Evolutionary conservation across 2,329 filamentous ascomycete species (phyloP), one percentile per base, ranked within the genome.

Genomic region (Stagonosporopsis vannaccii): DNA sequence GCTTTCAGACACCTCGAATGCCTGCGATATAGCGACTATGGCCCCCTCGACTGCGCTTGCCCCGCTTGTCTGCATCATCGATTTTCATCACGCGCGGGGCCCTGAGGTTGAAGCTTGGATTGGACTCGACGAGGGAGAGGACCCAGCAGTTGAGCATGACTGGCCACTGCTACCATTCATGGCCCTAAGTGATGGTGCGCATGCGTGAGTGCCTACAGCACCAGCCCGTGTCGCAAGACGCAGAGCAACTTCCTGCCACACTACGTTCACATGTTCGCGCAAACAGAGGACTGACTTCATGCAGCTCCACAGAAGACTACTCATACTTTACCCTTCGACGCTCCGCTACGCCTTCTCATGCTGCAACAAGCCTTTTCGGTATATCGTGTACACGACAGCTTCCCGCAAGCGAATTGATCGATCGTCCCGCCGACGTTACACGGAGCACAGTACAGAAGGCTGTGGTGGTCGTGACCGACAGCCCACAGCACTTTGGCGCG

Each of bases 381-480:
- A 97, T 99, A 72, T 90, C 92, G 17, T 99, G 95, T 76, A 97
- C 94, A 15, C 86, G 94, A 57, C 95, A 98, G 79, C 85, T 99
- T 70, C 91, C 96, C 71, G 85, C 92, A 15, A 86, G 87, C 13
- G 82, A 88, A 67, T 82, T 99, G 60, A 84, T 92, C 63, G 87
- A 91, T 71, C 86, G 91, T 25, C 90, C 92, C 0, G 82, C 90
- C 46, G 94, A 98, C 55, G 95, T 99, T 47, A 99, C 95, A n/a
- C 85, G 95, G 59, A 97, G 92, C 58, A 97, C 95, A 1, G 95
- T 99, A 37, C 95, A 99, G 75, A 99, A 99, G 80, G 95, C 94
- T 13, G 92, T 99, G 3, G 94, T 99, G 41, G 92, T 97, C 51
- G 92, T 99, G 66, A 92, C 91, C 51, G 91, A 97, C 76, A 92